Evolutionary conservation across 1,284 basidiomycete species (phyloP).

Genomic region (Testicularia cyperi): DNA sequence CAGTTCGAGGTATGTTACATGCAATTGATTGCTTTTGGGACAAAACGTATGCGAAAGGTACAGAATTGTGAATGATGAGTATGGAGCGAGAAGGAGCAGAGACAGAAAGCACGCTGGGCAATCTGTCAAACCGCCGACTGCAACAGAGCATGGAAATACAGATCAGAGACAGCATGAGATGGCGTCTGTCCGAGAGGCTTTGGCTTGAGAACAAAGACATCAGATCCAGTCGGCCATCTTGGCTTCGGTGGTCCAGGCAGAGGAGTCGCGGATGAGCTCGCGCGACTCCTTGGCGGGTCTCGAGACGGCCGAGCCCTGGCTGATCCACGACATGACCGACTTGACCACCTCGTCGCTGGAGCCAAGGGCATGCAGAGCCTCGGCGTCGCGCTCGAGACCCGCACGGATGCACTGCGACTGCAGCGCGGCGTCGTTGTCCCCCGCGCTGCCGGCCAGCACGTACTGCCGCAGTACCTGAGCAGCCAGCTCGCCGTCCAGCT

Average conservation of each 20-base stretch:
- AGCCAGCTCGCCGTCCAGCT: conserved; percentile 57
- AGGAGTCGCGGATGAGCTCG: conserved; percentile 18
- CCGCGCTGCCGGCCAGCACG: conserved; percentile 6
- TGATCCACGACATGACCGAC: conserved; percentile 37
- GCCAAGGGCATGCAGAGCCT: conserved; percentile 23
- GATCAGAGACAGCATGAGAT: no score
- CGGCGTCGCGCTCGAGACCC: conserved; percentile 20
- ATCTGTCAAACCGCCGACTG: no score
- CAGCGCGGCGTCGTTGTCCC: conserved; percentile 16
- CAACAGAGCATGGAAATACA: no score
- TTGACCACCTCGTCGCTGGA: conserved; percentile 26
- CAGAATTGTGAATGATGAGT: no score
- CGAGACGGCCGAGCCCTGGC: conserved; percentile 31
- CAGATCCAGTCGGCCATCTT: conserved; percentile 39
- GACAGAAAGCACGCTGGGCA: no score
- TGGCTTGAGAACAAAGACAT: no score
- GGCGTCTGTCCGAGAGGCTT: no score
- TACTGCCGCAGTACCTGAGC: conserved; percentile 15
- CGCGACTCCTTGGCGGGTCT: conserved; percentile 32
- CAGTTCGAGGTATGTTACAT: no score
- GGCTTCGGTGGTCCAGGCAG: conserved; percentile 22
- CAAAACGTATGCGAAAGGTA: no score
- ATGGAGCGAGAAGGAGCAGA: no score
- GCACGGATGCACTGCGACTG: conserved; percentile 29
- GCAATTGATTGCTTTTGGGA: no score